Conservation (phyloP, 164 flowering plant genomes). For the Dillenia suffruticosa region DNA sequence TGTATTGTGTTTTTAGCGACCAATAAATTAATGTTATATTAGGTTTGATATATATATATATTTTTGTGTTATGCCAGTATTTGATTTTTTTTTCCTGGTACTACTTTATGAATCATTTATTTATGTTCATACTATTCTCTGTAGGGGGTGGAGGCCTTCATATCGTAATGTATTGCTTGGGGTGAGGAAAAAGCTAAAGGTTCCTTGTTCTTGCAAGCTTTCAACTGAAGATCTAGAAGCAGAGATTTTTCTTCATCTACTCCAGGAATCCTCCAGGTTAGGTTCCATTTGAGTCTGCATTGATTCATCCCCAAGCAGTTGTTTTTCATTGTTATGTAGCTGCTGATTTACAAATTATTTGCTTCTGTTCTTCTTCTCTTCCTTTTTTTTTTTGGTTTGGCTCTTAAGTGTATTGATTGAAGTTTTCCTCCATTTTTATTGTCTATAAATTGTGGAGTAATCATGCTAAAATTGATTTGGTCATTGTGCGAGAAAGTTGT, state of each 20-base stretch:
- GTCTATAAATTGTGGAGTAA: too few relatives aligned
- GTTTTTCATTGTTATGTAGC: too few relatives aligned
- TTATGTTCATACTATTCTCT: background rate
- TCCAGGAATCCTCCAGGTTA: constrained; percentile 60
- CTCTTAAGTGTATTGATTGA: background rate
- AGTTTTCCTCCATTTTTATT: background rate
- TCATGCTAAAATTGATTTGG: too few relatives aligned
- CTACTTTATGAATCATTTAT: too few relatives aligned
- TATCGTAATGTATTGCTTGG: constrained; percentile 79
- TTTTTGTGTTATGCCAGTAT: too few relatives aligned
- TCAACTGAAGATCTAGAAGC: constrained; percentile 78
- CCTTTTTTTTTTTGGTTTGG: constrained; percentile 1
- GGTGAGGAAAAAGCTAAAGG: constrained; percentile 57
- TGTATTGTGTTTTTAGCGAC: too few relatives aligned
- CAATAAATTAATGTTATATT: too few relatives aligned
- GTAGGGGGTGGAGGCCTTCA: constrained; percentile 92
- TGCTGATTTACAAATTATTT: background rate
- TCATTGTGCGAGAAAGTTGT: too few relatives aligned
- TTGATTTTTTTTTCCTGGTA: too few relatives aligned
- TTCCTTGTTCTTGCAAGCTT: constrained; percentile 80
- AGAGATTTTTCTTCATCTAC: constrained; percentile 86
- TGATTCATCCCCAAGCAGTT: background rate
- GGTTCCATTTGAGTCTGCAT: background rate
- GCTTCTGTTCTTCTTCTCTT: background rate
- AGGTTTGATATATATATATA: too few relatives aligned